These are phyloP conservation scores for Mortierella sp. DNA, from an alignment of 371 early-diverging fungal species.

Conservation along the genomic window DNA sequence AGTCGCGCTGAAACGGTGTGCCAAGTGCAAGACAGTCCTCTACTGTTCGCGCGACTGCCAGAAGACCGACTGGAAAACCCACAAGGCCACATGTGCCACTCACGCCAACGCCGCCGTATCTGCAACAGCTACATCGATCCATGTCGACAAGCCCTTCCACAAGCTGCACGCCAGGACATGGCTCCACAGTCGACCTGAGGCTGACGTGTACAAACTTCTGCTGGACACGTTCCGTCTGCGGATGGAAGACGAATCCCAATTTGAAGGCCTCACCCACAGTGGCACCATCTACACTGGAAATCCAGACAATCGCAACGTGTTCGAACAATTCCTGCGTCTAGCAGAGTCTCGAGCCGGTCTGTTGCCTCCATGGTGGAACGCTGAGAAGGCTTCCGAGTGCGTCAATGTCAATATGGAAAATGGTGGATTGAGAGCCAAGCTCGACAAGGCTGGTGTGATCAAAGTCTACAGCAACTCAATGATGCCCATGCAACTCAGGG, in stretches of 20 bases:
- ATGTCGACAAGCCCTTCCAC: conserved; percentile 9
- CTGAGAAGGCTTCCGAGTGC: not conserved
- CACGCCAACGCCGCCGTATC: not conserved
- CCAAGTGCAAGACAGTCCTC: conserved; percentile 7
- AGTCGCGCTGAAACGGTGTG: conserved; percentile 16
- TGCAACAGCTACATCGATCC: not conserved
- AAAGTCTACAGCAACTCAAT: conserved; percentile 5
- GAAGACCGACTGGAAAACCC: conserved; percentile 21
- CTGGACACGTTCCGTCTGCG: conserved; percentile 20
- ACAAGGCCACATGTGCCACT: conserved; percentile 18
- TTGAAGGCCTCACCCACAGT: not conserved
- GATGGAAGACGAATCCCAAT: conserved; percentile 15
- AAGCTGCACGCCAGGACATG: conserved; percentile 10
- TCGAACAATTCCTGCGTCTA: conserved; percentile 6
- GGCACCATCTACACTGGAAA: conserved; percentile 16
- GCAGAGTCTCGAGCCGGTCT: not conserved
- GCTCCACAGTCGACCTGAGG: conserved; percentile 5
- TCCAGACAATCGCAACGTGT: not conserved
- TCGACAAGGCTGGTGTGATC: conserved; percentile 8
- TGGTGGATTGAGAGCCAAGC: conserved; percentile 2
- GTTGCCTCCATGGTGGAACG: conserved; percentile 21
- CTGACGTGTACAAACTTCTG: conserved; percentile 13
- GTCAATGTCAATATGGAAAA: not conserved
- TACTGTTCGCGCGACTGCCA: conserved; percentile 36
- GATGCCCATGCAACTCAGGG: conserved; percentile 26